Evolutionary conservation across 768 basidiomycete genomes (phyloP).

Genomic region (Pholiota conissans): DNA sequence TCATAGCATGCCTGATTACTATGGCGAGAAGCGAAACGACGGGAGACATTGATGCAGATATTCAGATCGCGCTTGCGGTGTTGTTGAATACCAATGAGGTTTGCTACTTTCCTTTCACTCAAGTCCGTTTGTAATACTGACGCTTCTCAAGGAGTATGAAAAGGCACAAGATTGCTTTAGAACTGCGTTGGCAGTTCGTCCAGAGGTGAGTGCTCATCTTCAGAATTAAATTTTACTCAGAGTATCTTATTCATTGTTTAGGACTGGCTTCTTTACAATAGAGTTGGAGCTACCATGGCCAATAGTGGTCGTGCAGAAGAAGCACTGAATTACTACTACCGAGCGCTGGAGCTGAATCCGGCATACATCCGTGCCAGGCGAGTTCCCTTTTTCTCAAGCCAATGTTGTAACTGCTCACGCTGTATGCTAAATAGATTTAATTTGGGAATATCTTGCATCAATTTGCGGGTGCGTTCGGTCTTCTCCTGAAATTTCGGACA

Average conservation of each 20-base stretch:
- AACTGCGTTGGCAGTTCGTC: conserved; percentile 83
- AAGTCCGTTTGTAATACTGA: conserved; percentile 7
- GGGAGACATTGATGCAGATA: conserved; percentile 83
- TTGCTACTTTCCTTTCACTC: conserved; percentile 14
- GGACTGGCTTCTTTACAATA: conserved; percentile 93
- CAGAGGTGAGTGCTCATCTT: conserved; percentile 57
- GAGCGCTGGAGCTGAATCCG: conserved; percentile 85
- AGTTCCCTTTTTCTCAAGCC: conserved; percentile 14
- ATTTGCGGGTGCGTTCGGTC: conserved; percentile 61
- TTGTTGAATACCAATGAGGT: conserved; percentile 92
- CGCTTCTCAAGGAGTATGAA: conserved; percentile 66
- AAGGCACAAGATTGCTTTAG: conserved; percentile 95
- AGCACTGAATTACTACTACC: conserved; percentile 86
- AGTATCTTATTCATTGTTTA: conserved; percentile 28
- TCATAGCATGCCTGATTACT: conserved; percentile 78
- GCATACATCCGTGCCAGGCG: conserved; percentile 88
- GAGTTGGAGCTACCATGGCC: conserved; percentile 92
- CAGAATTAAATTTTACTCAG: not conserved
- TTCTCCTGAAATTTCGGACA: conserved; percentile 6
- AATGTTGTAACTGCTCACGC: not conserved
- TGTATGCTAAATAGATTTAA: conserved; percentile 64
- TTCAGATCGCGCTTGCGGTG: conserved; percentile 93
- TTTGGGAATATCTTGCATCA: conserved; percentile 89
- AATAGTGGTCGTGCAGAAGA: conserved; percentile 80
- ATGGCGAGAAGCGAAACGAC: conserved; percentile 67